Percentiles rank a stretch among this genome's conserved stretches.
Conservation (phyloP, 495 filamentous ascomycete genomes). For the Thermochaetoides thermophila region DNA sequence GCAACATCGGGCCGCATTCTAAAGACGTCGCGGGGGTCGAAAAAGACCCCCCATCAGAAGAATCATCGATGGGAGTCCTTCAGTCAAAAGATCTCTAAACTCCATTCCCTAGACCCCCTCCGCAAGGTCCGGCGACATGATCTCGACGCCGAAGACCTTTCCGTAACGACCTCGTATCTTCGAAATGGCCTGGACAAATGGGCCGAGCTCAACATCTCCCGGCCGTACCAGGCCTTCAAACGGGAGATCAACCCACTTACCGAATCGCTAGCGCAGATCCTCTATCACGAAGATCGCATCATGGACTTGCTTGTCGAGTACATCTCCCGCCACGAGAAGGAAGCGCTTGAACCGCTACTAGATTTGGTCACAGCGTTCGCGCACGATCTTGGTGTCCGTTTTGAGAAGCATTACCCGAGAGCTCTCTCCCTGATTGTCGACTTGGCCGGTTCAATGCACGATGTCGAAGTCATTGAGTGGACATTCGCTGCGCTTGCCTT, state of each 20-base stretch:
- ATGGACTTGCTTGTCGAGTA: slow-evolving; percentile 62
- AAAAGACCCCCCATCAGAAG: slow-evolving; percentile 57
- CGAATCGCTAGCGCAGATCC: slow-evolving; percentile 79
- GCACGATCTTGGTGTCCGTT: slow-evolving; percentile 73
- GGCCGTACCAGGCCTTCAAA: slow-evolving; percentile 58
- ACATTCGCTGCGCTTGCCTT: slow-evolving; percentile 89
- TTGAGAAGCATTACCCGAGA: slow-evolving; percentile 71
- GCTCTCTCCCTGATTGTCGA: slow-evolving; percentile 51
- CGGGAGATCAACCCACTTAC: slow-evolving; percentile 58
- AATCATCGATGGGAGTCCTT: slow-evolving; percentile 86
- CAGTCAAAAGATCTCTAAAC: slow-evolving; percentile 78
- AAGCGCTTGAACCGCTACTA: slow-evolving; percentile 72
- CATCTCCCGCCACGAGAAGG: slow-evolving; percentile 58
- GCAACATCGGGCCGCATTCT: slow-evolving; percentile 47
- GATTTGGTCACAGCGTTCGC: slow-evolving; percentile 79
- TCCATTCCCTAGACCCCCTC: slow-evolving; percentile 76
- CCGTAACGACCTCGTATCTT: slow-evolving; percentile 63
- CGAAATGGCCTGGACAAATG: slow-evolving; percentile 70
- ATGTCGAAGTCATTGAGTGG: slow-evolving; percentile 83
- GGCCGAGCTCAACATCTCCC: slow-evolving; percentile 78
- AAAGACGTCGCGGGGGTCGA: slow-evolving; percentile 50
- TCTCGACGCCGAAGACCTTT: slow-evolving; percentile 59
- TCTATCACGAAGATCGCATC: slow-evolving; percentile 75
- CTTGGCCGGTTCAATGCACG: slow-evolving; percentile 32
- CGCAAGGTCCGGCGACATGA: slow-evolving; percentile 71